Base-by-base conservation (phyloP, 495 filamentous ascomycete species). In the Penicillium argentinense region DNA sequence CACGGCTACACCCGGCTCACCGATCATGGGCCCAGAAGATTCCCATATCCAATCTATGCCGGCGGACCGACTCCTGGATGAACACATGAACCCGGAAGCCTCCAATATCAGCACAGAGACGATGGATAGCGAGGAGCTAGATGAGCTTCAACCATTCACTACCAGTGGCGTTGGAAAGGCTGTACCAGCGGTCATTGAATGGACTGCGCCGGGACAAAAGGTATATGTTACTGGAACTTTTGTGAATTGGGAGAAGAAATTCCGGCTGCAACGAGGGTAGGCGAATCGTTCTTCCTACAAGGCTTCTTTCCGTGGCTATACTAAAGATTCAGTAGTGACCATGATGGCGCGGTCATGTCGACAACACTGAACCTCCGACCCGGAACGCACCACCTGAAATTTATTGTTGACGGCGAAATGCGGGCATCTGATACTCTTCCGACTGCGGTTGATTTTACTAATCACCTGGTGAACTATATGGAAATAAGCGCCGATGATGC, bases 161-260 rank as follows among this genome's bases (percentile, higher is more conserved):
- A 77, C 84, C 24, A 84, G 80, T 13, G 71, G 69, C 12, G 59
- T 67, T 5, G 69, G 70, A 18, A 71, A 62, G 41, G 66, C 69
- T 6, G 85, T 97, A 28, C 89, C 91, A 6, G 95, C 89, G 9
- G 62, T 77, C 24, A 80, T 98, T 27, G 84, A 89, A 67, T 98
- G 92, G 93, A 77, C 73, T 39, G 77, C 83, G 19, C 79, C 79
- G 26, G 87, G 86, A 24, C 80, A 95, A 43, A 93, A 89, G 70
- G 83, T 97, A 45, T 97, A 95, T 64, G 88, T 98, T 27, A 97
- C 95, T 1, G 93, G 93, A 50, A 97, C 95, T 14, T 96, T 97
- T 59, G 91, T 91, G 45, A 84, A 88, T 57, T 98, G 93, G 93
- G 88, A 89, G 63, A 84, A 87, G 67, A 97, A 97, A 64, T 91